phyloP scores from a whole-genome alignment of 2,329 filamentous ascomycete species.

The Aureobasidium lini region DNA sequence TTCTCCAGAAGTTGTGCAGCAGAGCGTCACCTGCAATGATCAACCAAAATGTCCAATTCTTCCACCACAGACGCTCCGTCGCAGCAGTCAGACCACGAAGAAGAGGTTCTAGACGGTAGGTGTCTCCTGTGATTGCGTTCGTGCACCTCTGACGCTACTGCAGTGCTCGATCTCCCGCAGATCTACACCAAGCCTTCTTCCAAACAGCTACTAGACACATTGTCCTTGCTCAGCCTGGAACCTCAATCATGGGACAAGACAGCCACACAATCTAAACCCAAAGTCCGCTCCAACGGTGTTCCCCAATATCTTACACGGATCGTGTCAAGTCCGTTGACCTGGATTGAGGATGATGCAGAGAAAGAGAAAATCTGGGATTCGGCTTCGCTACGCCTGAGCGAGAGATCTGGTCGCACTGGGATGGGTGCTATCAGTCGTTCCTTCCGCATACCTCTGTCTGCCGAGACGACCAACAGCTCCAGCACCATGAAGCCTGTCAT shows the following conservation, averaged over 20 bases:
- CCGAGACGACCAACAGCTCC: background rate
- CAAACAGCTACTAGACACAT: conserved; percentile 53
- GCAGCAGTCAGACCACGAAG: conserved; percentile 19
- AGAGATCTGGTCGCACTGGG: conserved; percentile 71
- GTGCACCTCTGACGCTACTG: conserved; percentile 4
- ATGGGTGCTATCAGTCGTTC: conserved; percentile 56
- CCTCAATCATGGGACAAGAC: conserved; percentile 59
- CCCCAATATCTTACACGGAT: conserved; percentile 62
- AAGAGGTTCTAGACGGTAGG: conserved; percentile 27
- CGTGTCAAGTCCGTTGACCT: conserved; percentile 58
- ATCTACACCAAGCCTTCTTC: conserved; percentile 69
- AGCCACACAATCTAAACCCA: conserved; percentile 24
- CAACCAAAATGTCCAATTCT: background rate
- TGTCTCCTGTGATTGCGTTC: conserved; percentile 30
- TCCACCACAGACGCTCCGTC: conserved; percentile 13
- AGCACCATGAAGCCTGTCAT: conserved; percentile 14
- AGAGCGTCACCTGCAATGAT: background rate
- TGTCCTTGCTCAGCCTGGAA: conserved; percentile 59
- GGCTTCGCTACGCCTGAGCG: conserved; percentile 71
- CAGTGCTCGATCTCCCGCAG: conserved; percentile 71
- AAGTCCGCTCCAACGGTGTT: conserved; percentile 44
- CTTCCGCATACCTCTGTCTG: conserved; percentile 45
- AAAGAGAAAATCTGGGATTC: conserved; percentile 67
- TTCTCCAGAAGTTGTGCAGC: conserved; percentile 10
- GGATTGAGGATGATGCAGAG: conserved; percentile 60